Conservation (phyloP, 352 stramenopile species). For the Phytopythium mirpurense region DNA sequence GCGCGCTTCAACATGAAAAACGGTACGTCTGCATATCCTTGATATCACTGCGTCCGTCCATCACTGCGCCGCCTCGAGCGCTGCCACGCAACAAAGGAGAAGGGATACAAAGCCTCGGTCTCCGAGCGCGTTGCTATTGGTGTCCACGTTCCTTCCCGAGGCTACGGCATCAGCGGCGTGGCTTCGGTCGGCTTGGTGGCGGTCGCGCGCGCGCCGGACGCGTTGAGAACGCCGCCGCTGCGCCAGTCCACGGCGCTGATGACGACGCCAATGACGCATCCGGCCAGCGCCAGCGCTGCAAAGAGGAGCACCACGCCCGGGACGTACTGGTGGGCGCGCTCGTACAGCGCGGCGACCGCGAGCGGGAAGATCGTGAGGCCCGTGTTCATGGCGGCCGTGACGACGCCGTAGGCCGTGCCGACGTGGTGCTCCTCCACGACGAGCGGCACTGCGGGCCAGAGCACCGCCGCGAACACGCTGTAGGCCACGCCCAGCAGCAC, state of each 20-base stretch:
- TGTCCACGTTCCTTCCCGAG: not conserved
- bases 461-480: slow-evolving; percentile 87
- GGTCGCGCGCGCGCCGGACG: not conserved
- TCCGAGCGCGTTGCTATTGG: not conserved
- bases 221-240: slow-evolving; percentile 3
- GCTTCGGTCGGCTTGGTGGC: slow-evolving; percentile 1
- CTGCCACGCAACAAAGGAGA: no score
- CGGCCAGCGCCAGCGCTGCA: slow-evolving; percentile 23
- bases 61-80: no score
- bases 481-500: slow-evolving; percentile 91
- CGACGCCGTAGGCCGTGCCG: slow-evolving; percentile 91
- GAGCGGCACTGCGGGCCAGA: slow-evolving; percentile 91
- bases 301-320: slow-evolving; percentile 61
- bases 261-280: slow-evolving; percentile 28
- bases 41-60: no score
- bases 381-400: slow-evolving; percentile 90
- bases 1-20: no score
- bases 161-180: slow-evolving; percentile 4
- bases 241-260: slow-evolving; percentile 32
- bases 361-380: slow-evolving; percentile 63
- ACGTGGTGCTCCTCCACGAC: slow-evolving; percentile 85
- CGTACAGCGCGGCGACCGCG: slow-evolving; percentile 40
- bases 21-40: no score
- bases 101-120: no score
- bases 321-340: slow-evolving; percentile 29